A percentile compares a stretch with the other conserved stretches of the same genome.
Evolutionary conservation across 805 yeast genomes (phyloP).

Genomic region (Candida vartiovaarae): DNA sequence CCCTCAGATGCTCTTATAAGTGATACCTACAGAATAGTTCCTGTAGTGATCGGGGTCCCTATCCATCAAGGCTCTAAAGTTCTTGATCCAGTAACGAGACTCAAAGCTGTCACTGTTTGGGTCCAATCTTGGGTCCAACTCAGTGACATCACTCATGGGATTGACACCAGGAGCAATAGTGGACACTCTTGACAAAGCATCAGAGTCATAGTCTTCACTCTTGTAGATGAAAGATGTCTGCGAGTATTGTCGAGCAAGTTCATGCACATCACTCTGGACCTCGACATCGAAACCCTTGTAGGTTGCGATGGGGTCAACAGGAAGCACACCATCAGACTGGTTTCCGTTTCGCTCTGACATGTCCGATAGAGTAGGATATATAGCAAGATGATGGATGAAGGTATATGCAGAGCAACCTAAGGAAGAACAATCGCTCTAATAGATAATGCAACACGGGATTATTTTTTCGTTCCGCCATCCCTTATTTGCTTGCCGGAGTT

Average conservation of each 20-base stretch:
- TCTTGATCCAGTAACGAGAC: constrained; percentile 57
- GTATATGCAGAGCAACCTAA: no score
- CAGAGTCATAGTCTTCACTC: neutral
- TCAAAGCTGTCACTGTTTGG: constrained; percentile 52
- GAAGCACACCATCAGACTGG: neutral
- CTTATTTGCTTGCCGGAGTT: no score
- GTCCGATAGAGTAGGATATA: no score
- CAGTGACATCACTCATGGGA: constrained; percentile 25
- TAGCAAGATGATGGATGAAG: no score
- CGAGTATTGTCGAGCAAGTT: constrained; percentile 26
- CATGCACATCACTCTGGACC: neutral
- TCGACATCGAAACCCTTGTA: constrained; percentile 1
- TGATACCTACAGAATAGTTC: constrained; percentile 48
- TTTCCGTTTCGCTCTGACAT: no score
- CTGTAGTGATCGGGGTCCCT: constrained; percentile 55
- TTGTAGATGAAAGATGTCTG: neutral
- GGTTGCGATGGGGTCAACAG: constrained; percentile 3
- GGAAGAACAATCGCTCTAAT: no score
- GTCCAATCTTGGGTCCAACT: constrained; percentile 40
- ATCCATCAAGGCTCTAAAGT: constrained; percentile 43
- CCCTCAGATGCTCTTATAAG: constrained; percentile 52
- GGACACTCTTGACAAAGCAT: constrained; percentile 14
- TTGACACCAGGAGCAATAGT: constrained; percentile 31
- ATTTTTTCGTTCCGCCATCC: no score
- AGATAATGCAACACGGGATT: no score